phyloP scores from a whole-genome alignment of 208 protist genomes.

The Crithidia sp. region DNA sequence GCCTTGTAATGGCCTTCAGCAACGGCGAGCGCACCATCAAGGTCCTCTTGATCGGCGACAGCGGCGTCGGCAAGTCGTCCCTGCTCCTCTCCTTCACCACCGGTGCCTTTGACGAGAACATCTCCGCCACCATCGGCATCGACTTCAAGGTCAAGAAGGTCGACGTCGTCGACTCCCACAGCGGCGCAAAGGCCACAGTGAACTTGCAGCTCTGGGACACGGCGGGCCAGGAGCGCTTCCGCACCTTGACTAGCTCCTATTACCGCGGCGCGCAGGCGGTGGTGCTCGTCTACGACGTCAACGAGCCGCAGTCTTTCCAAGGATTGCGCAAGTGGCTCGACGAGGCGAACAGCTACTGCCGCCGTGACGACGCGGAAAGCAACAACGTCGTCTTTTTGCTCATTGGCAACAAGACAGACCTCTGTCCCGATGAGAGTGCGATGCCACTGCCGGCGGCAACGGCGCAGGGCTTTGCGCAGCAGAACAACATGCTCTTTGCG shows the following conservation, averaged over 20 bases:
- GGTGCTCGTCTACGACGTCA: conserved; percentile 92
- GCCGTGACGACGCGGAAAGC: conserved; percentile 35
- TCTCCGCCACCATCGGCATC: conserved; percentile 85
- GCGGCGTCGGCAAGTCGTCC: conserved; percentile 83
- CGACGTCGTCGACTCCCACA: conserved; percentile 58
- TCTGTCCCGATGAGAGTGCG: conserved; percentile 34
- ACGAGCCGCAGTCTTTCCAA: conserved; percentile 69
- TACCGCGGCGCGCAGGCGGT: conserved; percentile 85
- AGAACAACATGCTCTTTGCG: conserved; percentile 86
- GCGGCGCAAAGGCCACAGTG: conserved; percentile 57
- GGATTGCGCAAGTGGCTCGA: conserved; percentile 80
- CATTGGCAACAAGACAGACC: conserved; percentile 89
- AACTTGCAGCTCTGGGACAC: conserved; percentile 93
- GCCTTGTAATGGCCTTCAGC: conserved; percentile 18
- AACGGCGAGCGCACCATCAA: conserved; percentile 76
- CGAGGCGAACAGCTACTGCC: conserved; percentile 68
- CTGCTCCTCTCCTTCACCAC: conserved; percentile 83
- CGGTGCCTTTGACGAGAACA: conserved; percentile 62
- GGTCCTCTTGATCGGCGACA: conserved; percentile 82
- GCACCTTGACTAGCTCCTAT: conserved; percentile 82
- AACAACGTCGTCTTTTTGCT: conserved; percentile 69
- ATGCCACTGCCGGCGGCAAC: conserved; percentile 59
- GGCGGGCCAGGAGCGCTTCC: conserved; percentile 87
- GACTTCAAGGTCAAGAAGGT: conserved; percentile 88
- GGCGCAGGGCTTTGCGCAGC: conserved; percentile 67